phyloP scores from a whole-genome alignment of 2,329 filamentous ascomycete genomes.

The Hymenoscyphus infarciens region DNA sequence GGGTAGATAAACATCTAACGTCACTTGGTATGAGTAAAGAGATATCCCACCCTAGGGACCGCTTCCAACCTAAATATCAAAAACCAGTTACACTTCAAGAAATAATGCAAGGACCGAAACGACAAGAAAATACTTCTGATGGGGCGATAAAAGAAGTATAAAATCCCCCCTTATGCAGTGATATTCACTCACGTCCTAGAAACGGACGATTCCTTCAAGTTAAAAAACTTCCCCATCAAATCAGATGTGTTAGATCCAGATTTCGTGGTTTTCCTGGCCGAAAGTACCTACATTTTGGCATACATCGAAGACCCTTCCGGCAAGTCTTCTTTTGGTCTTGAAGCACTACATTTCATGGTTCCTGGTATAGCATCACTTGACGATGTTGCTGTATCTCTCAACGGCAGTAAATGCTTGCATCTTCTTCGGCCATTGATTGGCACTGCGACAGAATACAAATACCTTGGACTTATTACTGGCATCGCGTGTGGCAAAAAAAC shows the following conservation, averaged over 20 bases:
- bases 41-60: slow-evolving; percentile 7
- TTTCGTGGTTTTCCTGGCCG: neutral
- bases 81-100: neutral
- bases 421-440: neutral
- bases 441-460: neutral
- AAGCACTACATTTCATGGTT: slow-evolving; percentile 8
- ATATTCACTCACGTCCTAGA: too few species aligned
- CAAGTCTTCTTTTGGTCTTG: slow-evolving; percentile 3
- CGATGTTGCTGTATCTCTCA: slow-evolving; percentile 6
- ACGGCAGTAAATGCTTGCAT: slow-evolving; percentile 8
- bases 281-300: slow-evolving; percentile 1
- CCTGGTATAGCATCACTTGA: slow-evolving; percentile 3
- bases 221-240: neutral
- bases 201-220: neutral
- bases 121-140: too few species aligned
- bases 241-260: neutral
- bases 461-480: slow-evolving; percentile 7
- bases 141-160: too few species aligned
- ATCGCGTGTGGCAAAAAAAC: slow-evolving; percentile 5
- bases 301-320: slow-evolving; percentile 5
- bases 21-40: slow-evolving; percentile 5
- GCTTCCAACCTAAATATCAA: slow-evolving; percentile 5
- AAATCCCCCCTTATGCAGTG: too few species aligned
- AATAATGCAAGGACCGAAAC: too few species aligned
- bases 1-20: neutral